Conservation (phyloP, 2,329 filamentous ascomycete species). For the Hirsutella thompsonii region DNA sequence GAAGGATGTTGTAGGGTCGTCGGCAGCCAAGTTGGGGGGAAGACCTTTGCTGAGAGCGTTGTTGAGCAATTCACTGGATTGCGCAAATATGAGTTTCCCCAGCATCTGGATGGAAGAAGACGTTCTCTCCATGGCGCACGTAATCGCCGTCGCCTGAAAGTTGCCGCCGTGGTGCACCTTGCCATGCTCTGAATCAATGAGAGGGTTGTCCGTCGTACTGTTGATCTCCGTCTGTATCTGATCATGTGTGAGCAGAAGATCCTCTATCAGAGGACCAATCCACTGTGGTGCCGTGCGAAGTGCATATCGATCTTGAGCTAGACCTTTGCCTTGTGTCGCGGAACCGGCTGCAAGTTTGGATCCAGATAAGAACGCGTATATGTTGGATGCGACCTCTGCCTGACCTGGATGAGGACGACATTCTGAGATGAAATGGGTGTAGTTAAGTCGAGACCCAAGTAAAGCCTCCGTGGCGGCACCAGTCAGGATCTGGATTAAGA, state of each 20-base stretch:
- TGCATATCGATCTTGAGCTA: conserved; percentile 50
- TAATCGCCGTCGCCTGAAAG: conserved; percentile 51
- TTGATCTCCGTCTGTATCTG: conserved; percentile 52
- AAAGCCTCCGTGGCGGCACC: conserved; percentile 46
- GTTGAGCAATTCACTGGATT: conserved; percentile 51
- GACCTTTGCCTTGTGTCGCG: too few species aligned
- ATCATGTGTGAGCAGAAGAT: conserved; percentile 39
- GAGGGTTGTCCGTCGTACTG: conserved; percentile 51
- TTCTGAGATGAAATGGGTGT: conserved; percentile 43
- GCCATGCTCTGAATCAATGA: conserved; percentile 30
- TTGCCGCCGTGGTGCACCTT: conserved; percentile 44
- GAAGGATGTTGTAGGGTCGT: conserved; percentile 42
- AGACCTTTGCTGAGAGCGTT: conserved; percentile 45
- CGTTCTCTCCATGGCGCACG: conserved; percentile 51
- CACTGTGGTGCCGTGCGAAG: conserved; percentile 53
- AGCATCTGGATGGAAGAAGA: conserved; percentile 22
- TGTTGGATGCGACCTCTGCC: conserved; percentile 41
- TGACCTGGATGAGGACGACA: conserved; percentile 49
- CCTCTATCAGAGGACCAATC: conserved; percentile 54
- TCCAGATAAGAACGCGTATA: conserved; percentile 38
- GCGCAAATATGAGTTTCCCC: conserved; percentile 49
- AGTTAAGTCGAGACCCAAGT: conserved; percentile 41
- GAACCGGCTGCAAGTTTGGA: too few species aligned
- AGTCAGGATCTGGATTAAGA: conserved; percentile 44
- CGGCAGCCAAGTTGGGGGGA: conserved; percentile 46